phyloP scores from a whole-genome alignment of 495 filamentous ascomycete species.

The Podospora appendiculata region DNA sequence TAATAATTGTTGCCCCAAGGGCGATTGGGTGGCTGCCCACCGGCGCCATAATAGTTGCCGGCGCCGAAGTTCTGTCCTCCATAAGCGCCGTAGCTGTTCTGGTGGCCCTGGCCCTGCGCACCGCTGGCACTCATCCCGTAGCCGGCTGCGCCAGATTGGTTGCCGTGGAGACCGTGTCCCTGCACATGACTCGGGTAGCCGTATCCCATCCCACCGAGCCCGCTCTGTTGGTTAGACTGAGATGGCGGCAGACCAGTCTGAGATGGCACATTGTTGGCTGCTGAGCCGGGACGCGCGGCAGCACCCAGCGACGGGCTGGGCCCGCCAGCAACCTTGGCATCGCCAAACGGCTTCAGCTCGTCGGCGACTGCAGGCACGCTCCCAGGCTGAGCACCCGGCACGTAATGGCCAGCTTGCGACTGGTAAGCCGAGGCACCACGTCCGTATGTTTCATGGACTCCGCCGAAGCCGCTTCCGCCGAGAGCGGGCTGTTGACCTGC shows the following conservation, averaged over 20 bases:
- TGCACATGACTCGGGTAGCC: slow-evolving; percentile 63
- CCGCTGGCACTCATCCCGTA: slow-evolving; percentile 62
- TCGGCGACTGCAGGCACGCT: slow-evolving; percentile 45
- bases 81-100: slow-evolving; percentile 49
- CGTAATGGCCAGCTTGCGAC: slow-evolving; percentile 61
- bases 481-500: slow-evolving; percentile 61
- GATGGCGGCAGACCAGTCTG: slow-evolving; percentile 67
- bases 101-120: slow-evolving; percentile 50
- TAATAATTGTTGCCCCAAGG: slow-evolving; percentile 67
- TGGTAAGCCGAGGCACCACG: slow-evolving; percentile 53
- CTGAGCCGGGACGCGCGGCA: slow-evolving; percentile 75
- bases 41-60: slow-evolving; percentile 48
- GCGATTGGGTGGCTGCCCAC: slow-evolving; percentile 39
- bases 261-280: slow-evolving; percentile 62
- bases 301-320: slow-evolving; percentile 80
- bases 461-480: slow-evolving; percentile 57
- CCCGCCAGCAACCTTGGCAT: slow-evolving; percentile 59
- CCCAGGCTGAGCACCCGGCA: slow-evolving; percentile 50
- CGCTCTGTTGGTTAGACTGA: slow-evolving; percentile 54
- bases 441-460: slow-evolving; percentile 71
- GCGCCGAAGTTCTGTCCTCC: slow-evolving; percentile 46
- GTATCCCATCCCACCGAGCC: slow-evolving; percentile 47
- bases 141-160: slow-evolving; percentile 56
- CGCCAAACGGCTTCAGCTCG: slow-evolving; percentile 66
- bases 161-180: slow-evolving; percentile 51